phyloP scores from a whole-genome alignment of 352 stramenopile genomes.

The Phytophthora agathidicida region DNA sequence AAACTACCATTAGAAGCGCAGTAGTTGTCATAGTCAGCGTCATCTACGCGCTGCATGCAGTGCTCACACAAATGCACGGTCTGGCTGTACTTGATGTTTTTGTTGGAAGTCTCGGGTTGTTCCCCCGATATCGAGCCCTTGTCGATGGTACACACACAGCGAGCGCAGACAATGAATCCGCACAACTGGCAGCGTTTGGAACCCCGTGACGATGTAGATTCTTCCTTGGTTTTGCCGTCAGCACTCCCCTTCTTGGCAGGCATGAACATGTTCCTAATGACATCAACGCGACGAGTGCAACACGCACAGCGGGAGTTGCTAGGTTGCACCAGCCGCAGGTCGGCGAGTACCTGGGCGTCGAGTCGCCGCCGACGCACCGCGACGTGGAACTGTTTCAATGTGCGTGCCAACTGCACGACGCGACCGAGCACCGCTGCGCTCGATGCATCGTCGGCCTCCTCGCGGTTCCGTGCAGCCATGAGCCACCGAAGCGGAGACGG shows the following conservation, averaged over 20 bases:
- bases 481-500: slow-evolving; percentile 26
- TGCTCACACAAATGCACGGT: slow-evolving; percentile 55
- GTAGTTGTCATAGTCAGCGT: slow-evolving; percentile 57
- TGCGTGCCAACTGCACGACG: slow-evolving; percentile 23
- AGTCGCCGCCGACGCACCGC: slow-evolving; percentile 40
- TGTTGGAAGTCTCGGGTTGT: slow-evolving; percentile 4
- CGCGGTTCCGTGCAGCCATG: slow-evolving; percentile 14
- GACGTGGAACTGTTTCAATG: slow-evolving; percentile 24
- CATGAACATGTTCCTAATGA: slow-evolving; percentile 24
- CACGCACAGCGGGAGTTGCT: slow-evolving; percentile 34
- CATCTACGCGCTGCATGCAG: slow-evolving; percentile 60
- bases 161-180: slow-evolving; percentile 61
- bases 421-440: slow-evolving; percentile 26
- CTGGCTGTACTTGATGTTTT: slow-evolving; percentile 30
- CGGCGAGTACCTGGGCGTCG: slow-evolving; percentile 41
- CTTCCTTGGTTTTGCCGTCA: slow-evolving; percentile 10
- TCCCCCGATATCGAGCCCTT: slow-evolving; percentile 19
- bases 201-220: slow-evolving; percentile 16
- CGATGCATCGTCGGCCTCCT: slow-evolving; percentile 33
- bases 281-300: slow-evolving; percentile 42
- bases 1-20: slow-evolving; percentile 23
- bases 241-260: slow-evolving; percentile 6
- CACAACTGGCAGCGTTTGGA: slow-evolving; percentile 67
- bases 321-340: slow-evolving; percentile 35
- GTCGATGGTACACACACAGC: slow-evolving; percentile 47